Conservation (phyloP, 371 early-diverging fungal genomes). For the Syncephalastrum monosporum region DNA sequence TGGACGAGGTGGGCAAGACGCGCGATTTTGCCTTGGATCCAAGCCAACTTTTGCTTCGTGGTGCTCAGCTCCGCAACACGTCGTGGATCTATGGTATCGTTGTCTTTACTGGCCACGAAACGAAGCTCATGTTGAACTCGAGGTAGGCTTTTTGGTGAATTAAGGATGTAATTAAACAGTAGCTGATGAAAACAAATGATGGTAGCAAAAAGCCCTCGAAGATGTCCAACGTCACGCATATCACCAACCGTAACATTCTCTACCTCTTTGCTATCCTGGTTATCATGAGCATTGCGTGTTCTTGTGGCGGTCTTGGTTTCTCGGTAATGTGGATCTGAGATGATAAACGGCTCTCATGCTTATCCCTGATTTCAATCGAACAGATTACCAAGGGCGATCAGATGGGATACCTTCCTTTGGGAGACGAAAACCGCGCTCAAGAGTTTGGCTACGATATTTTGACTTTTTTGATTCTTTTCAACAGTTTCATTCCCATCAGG, state of each 20-base stretch:
- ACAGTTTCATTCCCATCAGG: constrained; percentile 91
- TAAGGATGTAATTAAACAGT: too few relatives aligned
- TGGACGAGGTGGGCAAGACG: constrained; percentile 44
- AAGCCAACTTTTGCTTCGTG: constrained; percentile 73
- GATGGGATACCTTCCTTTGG: constrained; percentile 33
- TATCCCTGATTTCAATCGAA: neutral
- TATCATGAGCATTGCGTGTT: constrained; percentile 81
- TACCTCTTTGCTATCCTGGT: constrained; percentile 88
- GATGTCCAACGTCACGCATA: constrained; percentile 68
- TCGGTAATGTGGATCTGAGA: constrained; percentile 20
- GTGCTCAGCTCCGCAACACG: constrained; percentile 83
- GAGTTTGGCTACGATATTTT: constrained; percentile 72
- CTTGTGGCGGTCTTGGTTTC: constrained; percentile 67
- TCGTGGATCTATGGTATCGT: constrained; percentile 83
- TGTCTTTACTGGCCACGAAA: constrained; percentile 87
- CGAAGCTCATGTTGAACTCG: constrained; percentile 86
- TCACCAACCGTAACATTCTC: constrained; percentile 91
- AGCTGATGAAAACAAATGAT: neutral
- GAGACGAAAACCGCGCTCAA: constrained; percentile 23
- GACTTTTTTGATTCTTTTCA: constrained; percentile 87
- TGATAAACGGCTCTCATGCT: neutral
- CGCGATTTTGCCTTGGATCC: constrained; percentile 76
- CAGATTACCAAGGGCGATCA: constrained; percentile 8
- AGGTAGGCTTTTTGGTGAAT: constrained; percentile 27
- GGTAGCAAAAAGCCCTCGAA: constrained; percentile 49